A percentile compares a stretch with the other conserved stretches of the same genome.
Conservation (phyloP, 139 green algal species). For the Spirogloea muscicola region DNA sequence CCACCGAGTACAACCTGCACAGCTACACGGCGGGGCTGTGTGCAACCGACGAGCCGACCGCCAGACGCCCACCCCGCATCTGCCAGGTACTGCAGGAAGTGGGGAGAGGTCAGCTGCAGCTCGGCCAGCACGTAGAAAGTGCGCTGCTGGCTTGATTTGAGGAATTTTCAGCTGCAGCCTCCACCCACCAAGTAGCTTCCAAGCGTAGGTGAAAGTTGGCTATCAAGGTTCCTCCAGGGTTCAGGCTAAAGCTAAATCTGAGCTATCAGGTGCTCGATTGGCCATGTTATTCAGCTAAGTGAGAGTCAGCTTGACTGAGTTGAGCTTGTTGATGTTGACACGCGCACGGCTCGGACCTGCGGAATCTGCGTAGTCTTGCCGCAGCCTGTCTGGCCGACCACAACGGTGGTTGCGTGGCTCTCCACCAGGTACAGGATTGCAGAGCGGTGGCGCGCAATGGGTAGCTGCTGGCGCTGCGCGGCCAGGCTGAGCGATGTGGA, state of each 20-base stretch:
- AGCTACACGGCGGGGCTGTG: conserved; percentile 37
- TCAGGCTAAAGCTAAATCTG: no score
- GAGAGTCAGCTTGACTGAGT: background rate
- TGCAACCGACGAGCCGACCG: conserved; percentile 23
- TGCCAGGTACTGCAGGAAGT: conserved; percentile 54
- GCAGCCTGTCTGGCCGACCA: no score
- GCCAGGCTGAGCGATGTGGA: background rate
- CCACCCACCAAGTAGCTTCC: no score
- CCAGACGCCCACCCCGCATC: conserved; percentile 45
- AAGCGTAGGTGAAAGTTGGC: no score
- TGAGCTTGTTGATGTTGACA: background rate
- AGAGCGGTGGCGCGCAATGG: background rate
- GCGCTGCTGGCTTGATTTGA: no score
- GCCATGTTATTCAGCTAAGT: background rate
- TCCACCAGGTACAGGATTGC: conserved; percentile 9
- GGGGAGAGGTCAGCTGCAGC: no score
- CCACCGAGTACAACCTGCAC: no score
- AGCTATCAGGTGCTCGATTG: no score
- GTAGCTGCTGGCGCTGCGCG: conserved; percentile 25
- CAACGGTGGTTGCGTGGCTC: conserved; percentile 32
- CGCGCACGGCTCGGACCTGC: background rate
- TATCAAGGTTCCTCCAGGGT: no score
- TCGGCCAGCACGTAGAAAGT: no score
- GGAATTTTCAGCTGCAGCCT: no score
- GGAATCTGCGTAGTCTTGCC: no score